These are phyloP conservation scores for Boletellus deceptivus DNA, from an alignment of 1,284 basidiomycete genomes.

Conservation along the genomic window DNA sequence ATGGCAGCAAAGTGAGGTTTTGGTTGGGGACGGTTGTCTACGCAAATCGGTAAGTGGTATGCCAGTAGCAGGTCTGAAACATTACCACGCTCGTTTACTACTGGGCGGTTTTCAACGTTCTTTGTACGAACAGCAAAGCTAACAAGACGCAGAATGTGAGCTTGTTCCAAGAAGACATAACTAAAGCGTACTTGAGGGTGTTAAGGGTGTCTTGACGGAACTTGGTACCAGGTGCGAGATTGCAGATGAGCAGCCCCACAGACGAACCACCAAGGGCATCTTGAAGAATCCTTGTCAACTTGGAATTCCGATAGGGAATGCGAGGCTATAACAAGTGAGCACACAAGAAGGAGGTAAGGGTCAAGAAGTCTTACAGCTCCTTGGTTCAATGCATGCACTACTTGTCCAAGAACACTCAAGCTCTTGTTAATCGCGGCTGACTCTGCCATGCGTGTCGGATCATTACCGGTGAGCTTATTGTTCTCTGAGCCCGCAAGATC, in stretches of 20 bases:
- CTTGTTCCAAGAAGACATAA: neutral
- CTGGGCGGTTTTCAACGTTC: slow-evolving; percentile 76
- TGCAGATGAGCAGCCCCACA: slow-evolving; percentile 77
- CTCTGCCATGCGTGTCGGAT: slow-evolving; percentile 76
- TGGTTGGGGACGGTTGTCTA: slow-evolving; percentile 54
- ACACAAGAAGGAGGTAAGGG: neutral
- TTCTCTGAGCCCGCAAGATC: slow-evolving; percentile 88
- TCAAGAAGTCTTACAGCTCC: slow-evolving; percentile 51
- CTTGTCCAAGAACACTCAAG: slow-evolving; percentile 76
- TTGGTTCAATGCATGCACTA: slow-evolving; percentile 79
- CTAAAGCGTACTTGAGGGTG: slow-evolving; percentile 65
- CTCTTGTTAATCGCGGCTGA: slow-evolving; percentile 85
- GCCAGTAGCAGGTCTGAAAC: neutral
- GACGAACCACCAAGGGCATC: slow-evolving; percentile 80
- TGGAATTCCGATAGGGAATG: slow-evolving; percentile 83
- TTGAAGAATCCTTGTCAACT: slow-evolving; percentile 79
- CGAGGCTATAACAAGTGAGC: slow-evolving; percentile 50
- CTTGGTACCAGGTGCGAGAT: slow-evolving; percentile 74
- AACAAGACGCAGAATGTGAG: neutral
- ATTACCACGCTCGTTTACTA: slow-evolving; percentile 70
- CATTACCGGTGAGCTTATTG: slow-evolving; percentile 85
- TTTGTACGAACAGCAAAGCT: slow-evolving; percentile 79
- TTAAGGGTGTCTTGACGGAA: slow-evolving; percentile 82
- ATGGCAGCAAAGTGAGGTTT: slow-evolving; percentile 64
- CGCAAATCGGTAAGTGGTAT: slow-evolving; percentile 2